Percentiles rank a stretch among this genome's conserved stretches.
Conservation (phyloP, 441 rosid genomes). For the Pelargonium exstipulatum region DNA sequence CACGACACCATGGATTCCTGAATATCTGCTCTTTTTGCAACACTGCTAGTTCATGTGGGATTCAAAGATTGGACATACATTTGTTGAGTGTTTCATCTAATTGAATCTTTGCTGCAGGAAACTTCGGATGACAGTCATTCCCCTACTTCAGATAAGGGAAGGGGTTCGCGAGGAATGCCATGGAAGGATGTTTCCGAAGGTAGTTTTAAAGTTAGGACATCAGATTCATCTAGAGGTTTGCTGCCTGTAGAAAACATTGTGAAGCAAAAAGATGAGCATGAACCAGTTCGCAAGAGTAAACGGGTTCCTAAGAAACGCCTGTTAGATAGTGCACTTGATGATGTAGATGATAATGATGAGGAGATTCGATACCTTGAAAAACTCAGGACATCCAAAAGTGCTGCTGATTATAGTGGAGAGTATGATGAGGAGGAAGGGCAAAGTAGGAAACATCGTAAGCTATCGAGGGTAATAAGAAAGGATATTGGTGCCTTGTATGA, state of each 20-base stretch:
- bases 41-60: slow-evolving; percentile 11
- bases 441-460: slow-evolving; percentile 49
- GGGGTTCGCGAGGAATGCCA: slow-evolving; percentile 29
- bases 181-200: slow-evolving; percentile 33
- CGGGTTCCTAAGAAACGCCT: slow-evolving; percentile 63
- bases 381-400: slow-evolving; percentile 45
- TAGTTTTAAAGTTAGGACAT: slow-evolving; percentile 24
- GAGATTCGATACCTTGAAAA: slow-evolving; percentile 74
- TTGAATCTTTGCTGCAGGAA: slow-evolving; percentile 27
- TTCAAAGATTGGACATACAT: not conserved
- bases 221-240: slow-evolving; percentile 31
- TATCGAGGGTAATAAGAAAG: slow-evolving; percentile 37
- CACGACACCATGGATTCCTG: not conserved
- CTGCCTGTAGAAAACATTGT: slow-evolving; percentile 26
- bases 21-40: slow-evolving; percentile 4
- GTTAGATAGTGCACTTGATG: slow-evolving; percentile 53
- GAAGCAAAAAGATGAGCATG: slow-evolving; percentile 31
- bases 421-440: slow-evolving; percentile 42
- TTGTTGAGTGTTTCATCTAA: slow-evolving; percentile 9
- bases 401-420: slow-evolving; percentile 12
- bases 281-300: slow-evolving; percentile 73
- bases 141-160: slow-evolving; percentile 25
- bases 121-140: slow-evolving; percentile 25
- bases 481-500: slow-evolving; percentile 3
- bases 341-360: slow-evolving; percentile 59